Conservation (phyloP, 306 rosid species). For the Dryas drummondii region DNA sequence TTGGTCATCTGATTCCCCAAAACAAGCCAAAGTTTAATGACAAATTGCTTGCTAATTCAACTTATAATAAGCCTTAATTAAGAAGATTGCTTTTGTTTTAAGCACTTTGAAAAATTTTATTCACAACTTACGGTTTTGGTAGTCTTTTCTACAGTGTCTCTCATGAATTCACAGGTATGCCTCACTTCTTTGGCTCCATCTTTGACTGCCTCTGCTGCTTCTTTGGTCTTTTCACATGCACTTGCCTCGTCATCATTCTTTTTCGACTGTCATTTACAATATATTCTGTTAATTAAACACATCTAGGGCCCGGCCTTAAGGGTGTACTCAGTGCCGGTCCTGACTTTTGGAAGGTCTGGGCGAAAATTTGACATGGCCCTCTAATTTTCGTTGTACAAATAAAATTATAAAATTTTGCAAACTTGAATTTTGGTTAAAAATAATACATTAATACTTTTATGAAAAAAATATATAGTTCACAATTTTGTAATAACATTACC, state of each 20-base stretch:
- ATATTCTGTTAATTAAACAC: background rate
- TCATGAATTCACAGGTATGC: constrained; percentile 49
- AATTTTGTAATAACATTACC: too few species aligned
- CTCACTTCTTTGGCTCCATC: constrained; percentile 55
- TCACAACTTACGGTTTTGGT: constrained; percentile 35
- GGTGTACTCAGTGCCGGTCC: too few species aligned
- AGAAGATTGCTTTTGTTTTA: too few species aligned
- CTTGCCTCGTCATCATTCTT: constrained; percentile 39
- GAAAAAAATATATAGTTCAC: too few species aligned
- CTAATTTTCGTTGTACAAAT: too few species aligned
- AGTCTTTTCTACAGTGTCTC: constrained; percentile 41
- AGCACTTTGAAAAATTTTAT: too few species aligned
- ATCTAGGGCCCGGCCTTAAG: background rate
- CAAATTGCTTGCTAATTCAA: background rate
- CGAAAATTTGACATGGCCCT: too few species aligned
- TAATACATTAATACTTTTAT: too few species aligned
- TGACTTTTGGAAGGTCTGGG: too few species aligned
- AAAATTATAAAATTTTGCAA: too few species aligned
- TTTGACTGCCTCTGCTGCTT: constrained; percentile 51
- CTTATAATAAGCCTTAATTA: background rate
- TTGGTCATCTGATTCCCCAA: constrained; percentile 28
- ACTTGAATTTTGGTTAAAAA: too few species aligned
- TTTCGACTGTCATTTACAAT: constrained; percentile 6
- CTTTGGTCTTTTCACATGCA: constrained; percentile 39
- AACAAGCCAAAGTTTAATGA: background rate